These are phyloP conservation scores for Dipodascus geniculatus DNA, from an alignment of 805 yeast species.

Conservation along the genomic window DNA sequence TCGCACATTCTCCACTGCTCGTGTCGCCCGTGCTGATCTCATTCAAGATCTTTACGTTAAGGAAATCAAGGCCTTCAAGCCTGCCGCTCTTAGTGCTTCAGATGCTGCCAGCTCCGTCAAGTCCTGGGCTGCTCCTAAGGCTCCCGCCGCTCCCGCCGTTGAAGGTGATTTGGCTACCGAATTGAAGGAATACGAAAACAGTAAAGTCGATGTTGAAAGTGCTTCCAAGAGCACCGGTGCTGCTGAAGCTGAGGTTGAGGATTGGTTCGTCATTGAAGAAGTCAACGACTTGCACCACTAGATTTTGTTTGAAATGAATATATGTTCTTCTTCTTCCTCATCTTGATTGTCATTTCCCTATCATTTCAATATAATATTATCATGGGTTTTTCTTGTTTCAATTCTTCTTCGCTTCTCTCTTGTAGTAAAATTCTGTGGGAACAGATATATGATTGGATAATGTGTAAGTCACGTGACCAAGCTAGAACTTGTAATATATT, in stretches of 20 bases:
- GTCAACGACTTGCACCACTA: not conserved
- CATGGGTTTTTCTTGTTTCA: too few relatives aligned
- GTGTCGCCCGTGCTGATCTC: constrained; percentile 35
- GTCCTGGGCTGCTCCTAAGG: constrained; percentile 71
- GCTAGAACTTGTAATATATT: not conserved
- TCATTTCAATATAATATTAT: too few relatives aligned
- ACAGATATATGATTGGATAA: too few relatives aligned
- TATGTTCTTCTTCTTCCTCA: too few relatives aligned
- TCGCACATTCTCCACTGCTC: not conserved
- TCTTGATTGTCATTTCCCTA: too few relatives aligned
- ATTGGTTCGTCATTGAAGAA: constrained; percentile 35
- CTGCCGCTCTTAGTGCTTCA: constrained; percentile 57
- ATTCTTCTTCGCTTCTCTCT: too few relatives aligned
- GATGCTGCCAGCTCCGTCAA: constrained; percentile 73
- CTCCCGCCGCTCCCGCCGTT: constrained; percentile 71
- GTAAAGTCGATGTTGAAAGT: constrained; percentile 30
- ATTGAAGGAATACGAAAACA: constrained; percentile 33
- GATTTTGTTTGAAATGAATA: too few relatives aligned
- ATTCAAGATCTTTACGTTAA: constrained; percentile 76
- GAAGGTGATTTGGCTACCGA: constrained; percentile 62
- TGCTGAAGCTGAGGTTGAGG: constrained; percentile 19
- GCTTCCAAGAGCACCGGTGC: constrained; percentile 13
- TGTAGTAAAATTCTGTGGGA: too few relatives aligned
- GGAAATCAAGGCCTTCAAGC: constrained; percentile 83
- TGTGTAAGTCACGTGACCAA: too few relatives aligned